Base-by-base conservation (phyloP, 306 rosid genomes). In the Ammopiptanthus mongolicus region DNA sequence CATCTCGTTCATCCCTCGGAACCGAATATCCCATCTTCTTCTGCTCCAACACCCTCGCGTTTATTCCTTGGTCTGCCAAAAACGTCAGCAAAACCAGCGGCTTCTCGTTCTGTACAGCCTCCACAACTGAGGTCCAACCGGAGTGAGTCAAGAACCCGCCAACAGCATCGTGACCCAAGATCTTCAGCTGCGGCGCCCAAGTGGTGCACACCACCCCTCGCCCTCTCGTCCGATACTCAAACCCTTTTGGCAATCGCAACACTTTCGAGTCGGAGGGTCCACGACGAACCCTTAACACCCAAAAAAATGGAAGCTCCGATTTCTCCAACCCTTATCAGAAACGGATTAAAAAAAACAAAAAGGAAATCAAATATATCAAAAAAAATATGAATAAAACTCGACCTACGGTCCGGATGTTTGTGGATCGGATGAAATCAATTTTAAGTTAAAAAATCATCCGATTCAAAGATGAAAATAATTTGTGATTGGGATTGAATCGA, bases 121-220 rank as follows among this genome's bases (percentile, higher is more conserved):
- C 84, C 25, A 80, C 84, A 33, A 80, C 84, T 0, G 84, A 80
- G 36, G 84, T 76, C 90, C 89, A 88, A 10, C 92, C 92, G 0
- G 80, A 77, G 41, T 88, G 92, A 46, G 78, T 76, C 80, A 88
- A 23, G 44, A 78, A 85, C 12, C 78, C 87, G 0, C 92, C 88
- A 0, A 88, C 62, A 0, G 85, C 73, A 0, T 44, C 39, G 14
- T 88, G 86, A 0, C 72, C 82, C 39, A 88, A 5, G 1, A 88
- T 83, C 66, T 83, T 83, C 13, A 83, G 1, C 44, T 88, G 88
- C 0, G 87, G 86, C 0, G 71, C 90, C 87, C 90, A 88, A 2
- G 5, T 36, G 2, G 48, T 76, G 8, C 88, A 88, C 50, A 86
- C 83, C 6, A 86, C 15, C 0, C 89, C 90, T 0, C 44, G 79